These are phyloP conservation scores for Starmerella asiatica DNA, from an alignment of 805 yeast species.

Conservation along the genomic window DNA sequence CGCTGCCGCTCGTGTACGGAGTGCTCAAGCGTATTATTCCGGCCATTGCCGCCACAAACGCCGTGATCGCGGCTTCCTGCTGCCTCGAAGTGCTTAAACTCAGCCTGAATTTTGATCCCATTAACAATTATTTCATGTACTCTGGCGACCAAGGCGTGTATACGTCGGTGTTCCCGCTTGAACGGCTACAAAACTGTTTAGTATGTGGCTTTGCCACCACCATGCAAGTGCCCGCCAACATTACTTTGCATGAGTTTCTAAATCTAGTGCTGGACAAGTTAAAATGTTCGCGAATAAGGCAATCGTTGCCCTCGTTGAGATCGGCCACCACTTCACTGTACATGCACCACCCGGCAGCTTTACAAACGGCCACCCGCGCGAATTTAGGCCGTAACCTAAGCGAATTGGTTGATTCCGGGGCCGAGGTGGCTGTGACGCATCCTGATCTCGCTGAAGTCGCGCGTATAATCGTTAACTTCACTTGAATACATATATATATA, in stretches of 20 bases:
- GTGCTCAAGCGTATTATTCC: conserved; percentile 88
- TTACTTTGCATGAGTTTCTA: conserved; percentile 34
- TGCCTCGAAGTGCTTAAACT: conserved; percentile 77
- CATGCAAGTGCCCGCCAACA: conserved; percentile 14
- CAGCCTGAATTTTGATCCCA: conserved; percentile 52
- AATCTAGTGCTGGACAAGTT: conserved; percentile 28
- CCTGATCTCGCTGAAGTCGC: conserved; percentile 34
- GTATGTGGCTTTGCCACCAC: conserved; percentile 48
- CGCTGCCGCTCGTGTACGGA: conserved; percentile 60
- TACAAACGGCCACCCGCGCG: conserved; percentile 35
- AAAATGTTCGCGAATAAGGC: conserved; percentile 25
- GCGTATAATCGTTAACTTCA: conserved; percentile 16
- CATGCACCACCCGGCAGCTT: conserved; percentile 35
- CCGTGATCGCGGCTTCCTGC: conserved; percentile 78
- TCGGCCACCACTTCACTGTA: conserved; percentile 32
- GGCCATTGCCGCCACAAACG: conserved; percentile 87
- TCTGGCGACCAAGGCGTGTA: conserved; percentile 71
- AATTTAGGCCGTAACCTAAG: conserved; percentile 31
- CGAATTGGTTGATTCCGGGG: conserved; percentile 32
- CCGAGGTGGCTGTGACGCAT: conserved; percentile 43
- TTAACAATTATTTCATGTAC: conserved; percentile 74
- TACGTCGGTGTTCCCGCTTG: conserved; percentile 56
- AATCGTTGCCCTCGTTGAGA: conserved; percentile 35
- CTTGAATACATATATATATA: not conserved
- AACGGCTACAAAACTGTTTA: conserved; percentile 48